Evolutionary conservation across 2,329 filamentous ascomycete species (phyloP).

Genomic region (Ascomycota sp.): DNA sequence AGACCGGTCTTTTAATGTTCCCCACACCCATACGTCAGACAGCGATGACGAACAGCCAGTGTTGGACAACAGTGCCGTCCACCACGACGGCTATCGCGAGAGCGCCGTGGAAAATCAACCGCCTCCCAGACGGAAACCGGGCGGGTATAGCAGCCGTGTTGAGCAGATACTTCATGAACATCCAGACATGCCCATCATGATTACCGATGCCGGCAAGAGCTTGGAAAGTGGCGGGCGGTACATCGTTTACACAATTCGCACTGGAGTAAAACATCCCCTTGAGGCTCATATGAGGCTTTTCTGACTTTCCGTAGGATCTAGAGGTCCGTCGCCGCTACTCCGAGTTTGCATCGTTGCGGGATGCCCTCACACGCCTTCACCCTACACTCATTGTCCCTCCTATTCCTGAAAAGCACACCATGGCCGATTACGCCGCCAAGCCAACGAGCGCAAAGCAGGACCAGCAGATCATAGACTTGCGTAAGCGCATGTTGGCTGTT

Average conservation of each 20-base stretch:
- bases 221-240: conserved; percentile 77
- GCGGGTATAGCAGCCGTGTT: conserved; percentile 83
- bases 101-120: conserved; percentile 20
- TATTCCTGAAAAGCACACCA: conserved; percentile 95
- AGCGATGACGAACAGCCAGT: conserved; percentile 42
- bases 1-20: conserved; percentile 34
- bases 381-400: conserved; percentile 90
- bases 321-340: conserved; percentile 92
- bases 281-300: not conserved
- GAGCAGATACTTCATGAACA: conserved; percentile 97
- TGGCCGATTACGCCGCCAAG: conserved; percentile 96
- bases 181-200: conserved; percentile 71
- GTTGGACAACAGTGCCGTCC: conserved; percentile 9
- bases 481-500: conserved; percentile 91
- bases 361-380: conserved; percentile 76
- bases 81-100: conserved; percentile 24
- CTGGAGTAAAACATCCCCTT: conserved; percentile 44
- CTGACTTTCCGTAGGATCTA: conserved; percentile 43
- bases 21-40: conserved; percentile 51
- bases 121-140: conserved; percentile 48
- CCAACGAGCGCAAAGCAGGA: conserved; percentile 97
- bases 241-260: conserved; percentile 93
- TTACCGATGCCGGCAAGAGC: conserved; percentile 91
- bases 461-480: conserved; percentile 83
- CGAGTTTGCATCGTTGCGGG: conserved; percentile 79